A percentile compares a stretch with the other conserved stretches of the same genome.
Evolutionary conservation across 2,329 filamentous ascomycete genomes (phyloP).

Genomic region (Neoascochyta sp.): DNA sequence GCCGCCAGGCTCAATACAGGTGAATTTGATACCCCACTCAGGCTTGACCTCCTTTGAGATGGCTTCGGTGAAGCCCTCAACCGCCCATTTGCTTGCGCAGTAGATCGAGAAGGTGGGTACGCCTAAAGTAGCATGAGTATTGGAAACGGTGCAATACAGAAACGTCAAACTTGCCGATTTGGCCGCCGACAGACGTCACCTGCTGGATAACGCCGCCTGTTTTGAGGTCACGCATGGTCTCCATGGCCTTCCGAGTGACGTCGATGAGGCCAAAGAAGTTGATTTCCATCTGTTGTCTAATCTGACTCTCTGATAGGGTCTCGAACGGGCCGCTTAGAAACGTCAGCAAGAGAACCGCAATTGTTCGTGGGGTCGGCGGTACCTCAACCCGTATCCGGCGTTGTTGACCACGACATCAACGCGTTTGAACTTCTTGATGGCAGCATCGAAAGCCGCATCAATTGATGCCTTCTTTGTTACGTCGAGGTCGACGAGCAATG

Average conservation of each 20-base stretch:
- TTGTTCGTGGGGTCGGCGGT: too few species aligned
- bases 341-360: too few species aligned
- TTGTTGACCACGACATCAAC: conserved; percentile 61
- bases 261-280: conserved; percentile 59
- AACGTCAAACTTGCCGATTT: conserved; percentile 37
- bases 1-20: conserved; percentile 45
- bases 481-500: conserved; percentile 51
- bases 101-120: conserved; percentile 33
- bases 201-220: conserved; percentile 55
- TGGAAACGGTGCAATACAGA: not conserved
- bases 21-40: conserved; percentile 48
- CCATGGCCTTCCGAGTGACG: conserved; percentile 48
- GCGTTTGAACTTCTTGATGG: conserved; percentile 50
- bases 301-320: conserved; percentile 47
- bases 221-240: conserved; percentile 46
- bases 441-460: conserved; percentile 44
- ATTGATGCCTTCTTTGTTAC: conserved; percentile 49
- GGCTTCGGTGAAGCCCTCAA: conserved; percentile 49
- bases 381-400: conserved; percentile 59
- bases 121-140: conserved; percentile 3
- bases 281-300: conserved; percentile 54
- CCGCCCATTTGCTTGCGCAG: conserved; percentile 45
- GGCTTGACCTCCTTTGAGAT: conserved; percentile 44
- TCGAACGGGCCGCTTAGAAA: conserved; percentile 53
- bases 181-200: conserved; percentile 53